Evolutionary conservation across 164 flowering plant genomes (phyloP), one percentile per base, ranked within the genome.

Genomic region (Nymphaea thermarum): DNA sequence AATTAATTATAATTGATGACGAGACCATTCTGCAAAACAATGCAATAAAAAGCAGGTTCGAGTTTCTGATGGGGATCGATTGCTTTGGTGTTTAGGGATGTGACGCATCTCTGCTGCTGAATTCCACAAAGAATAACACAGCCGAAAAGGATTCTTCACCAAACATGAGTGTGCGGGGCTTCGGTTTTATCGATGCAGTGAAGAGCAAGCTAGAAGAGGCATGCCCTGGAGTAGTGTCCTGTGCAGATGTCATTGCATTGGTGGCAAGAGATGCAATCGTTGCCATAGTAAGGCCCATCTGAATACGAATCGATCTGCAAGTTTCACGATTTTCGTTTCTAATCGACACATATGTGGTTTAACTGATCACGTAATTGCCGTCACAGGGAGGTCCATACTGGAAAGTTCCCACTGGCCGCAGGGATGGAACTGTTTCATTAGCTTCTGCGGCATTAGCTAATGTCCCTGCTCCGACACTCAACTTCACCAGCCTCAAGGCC

Each of bases 391-490:
- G 83, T 43, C 83, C 83, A 4, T 74, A n/a, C 43, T 93, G 97
- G 98, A 77, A 59, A 18, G 98, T 93, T n/a, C 96, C 94, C 3
- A 89, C 96, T 0, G 97, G 97, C 12, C 70, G 98, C 60, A 80
- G 94, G 74, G 98, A 93, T 66, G 98, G 98, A 42, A 25, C 36
- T 3, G 70, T 88, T 43, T 93, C 98, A 3, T 78, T 67, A 2
- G 55, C 67, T 3, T 8, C 90, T 3, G 96, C 88, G 69, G 90
- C 91, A 16, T 14, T 63, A 42, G 16, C 47, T 6, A 64, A 85
- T 57, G 85, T 93, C 65, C 98, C 98, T 10, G 62, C 81, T 8
- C 97, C 98, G 59, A 59, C 70, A 10, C 60, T 62, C 75, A 93
- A 90, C 71, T 82, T 88, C 77, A 71, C 85, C 44, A 44, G 78